Base-by-base conservation (phyloP, 2,329 filamentous ascomycete genomes). In the Blastomyces emzantsi region DNA sequence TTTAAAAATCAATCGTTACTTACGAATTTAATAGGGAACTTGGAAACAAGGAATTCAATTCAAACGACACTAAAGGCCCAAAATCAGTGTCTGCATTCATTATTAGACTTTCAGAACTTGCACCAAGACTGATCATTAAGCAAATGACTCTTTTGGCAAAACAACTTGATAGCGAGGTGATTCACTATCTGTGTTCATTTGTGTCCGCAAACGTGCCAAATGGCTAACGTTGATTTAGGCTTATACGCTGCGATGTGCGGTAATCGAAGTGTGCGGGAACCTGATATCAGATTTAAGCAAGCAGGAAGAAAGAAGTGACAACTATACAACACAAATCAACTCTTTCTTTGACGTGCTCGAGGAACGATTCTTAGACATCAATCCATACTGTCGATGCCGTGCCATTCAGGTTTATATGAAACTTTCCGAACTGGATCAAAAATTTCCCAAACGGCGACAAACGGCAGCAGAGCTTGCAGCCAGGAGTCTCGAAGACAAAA, bases 11-110 rank as follows among this genome's bases (percentile, higher is more conserved):
- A 36, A 55, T 54, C 33, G 22, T 43, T 45, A 45, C 71, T 76
- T 61, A 75, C 63, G 60, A 4, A 60, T 51, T 28, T 55, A 11
- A 43, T 52, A 81, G 91, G 70, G 94, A 99, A 73, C 84, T 99
- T 68, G 96, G 92, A 74, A 96, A 92, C 77, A 99, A 96, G 74
- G 93, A 97, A 73, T 99, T 97, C 79, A 97, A 95, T 76, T 93
- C 89, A 66, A 99, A 95, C 71, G 95, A 99, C 75, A 92, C 90
- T 1, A 91, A 89, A 73, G 94, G 94, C 0, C 94, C 95, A 15
- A 99, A 97, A 76, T 97, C 93, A 0, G 91, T 97, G 8, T 97
- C 94, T 17, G 85, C 90, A 0, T 99, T 99, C 72, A 89, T 99
- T 69, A 85, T 92, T 64, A 96, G 93, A 73, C 83, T 99, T 36